Base-by-base conservation (phyloP, 192 early-diverging fungal species). In the Phlyctochytrium planicorne region DNA sequence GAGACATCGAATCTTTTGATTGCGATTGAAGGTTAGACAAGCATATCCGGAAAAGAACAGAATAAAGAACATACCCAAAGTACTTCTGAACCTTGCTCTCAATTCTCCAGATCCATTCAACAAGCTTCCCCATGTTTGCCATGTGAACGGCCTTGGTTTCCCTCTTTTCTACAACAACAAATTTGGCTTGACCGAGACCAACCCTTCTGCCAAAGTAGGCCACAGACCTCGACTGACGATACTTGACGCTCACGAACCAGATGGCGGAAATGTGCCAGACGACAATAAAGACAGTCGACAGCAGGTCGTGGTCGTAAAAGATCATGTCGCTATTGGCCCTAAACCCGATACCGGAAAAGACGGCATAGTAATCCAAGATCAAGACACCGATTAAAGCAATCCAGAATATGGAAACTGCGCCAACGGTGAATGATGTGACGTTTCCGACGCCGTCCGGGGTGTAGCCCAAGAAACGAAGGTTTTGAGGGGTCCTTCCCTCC, bases 291-390 rank as follows among this genome's bases (percentile, higher is more conserved):
- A 35, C 83, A 23, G 80, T 73, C 24, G 83, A 84, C 10, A 85
- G 83, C 30, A 84, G 74, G 62, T 83, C 78, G 2, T 84, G 82
- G 70, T 82, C 80, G 40, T 83, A 82, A 63, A 93, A 87, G 20
- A 89, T 24, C 24, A 80, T 23, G 17, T 61, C 65, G 0, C 67
- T 59, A 47, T 69, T 66, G 12, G 69, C 72, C 24, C 78, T 76
- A 52, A 77, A 84, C 4, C 67, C 71, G 23, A 76, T 65, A 1
- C 82, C 80, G 34, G 78, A 66, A 71, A 86, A 75, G 32, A 82
- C 80, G 53, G 71, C 76, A 65, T 91, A 93, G 79, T 92, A 89
- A 75, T 93, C 91, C 12, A 80, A 66, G 23, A 91, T 84, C 25
- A 92, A 67, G 37, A 87, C 71, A n/a, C 75, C 81, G 30, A 93